Evolutionary conservation across 2,329 filamentous ascomycete genomes (phyloP), one percentile per base, ranked within the genome.

Genomic region (Dactylellina drechsleri): DNA sequence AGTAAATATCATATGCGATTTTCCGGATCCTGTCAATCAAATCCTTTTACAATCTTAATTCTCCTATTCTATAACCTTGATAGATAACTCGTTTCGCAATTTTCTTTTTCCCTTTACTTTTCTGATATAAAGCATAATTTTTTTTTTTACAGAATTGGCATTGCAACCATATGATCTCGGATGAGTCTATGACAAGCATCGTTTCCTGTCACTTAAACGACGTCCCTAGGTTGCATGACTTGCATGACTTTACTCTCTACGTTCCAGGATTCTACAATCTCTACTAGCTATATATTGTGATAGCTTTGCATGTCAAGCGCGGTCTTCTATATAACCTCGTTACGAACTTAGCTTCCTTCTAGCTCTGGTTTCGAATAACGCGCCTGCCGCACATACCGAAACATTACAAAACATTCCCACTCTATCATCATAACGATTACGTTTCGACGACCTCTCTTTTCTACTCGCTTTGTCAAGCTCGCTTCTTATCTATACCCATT

Each of bases 151-250:
- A 47, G 6, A 15, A 47, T 1, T 61, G 50, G 47, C 56, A 54
- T 47, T 47, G 43, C 31, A 49, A 31, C 3, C 18, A 12, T 18
- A 41, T 66, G 47, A 50, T 40, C 53, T 54, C 61, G 40, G 41
- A 68, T 68, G 58, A 75, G 71, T 59, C 64, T 58, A 68, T 67
- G 70, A 74, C 62, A 67, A 62, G 65, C 60, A 62, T 18, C 52
- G 58, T 58, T 64, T 61, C 59, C 71, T 67, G 71, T 68, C 64
- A 75, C 40, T 56, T 61, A 54, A 66, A 58, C 47, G 56, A 58
- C 31, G 36, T 45, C 26, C 52, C 50, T 13, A 5, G 31, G 40
- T 23, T 41, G 54, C 36, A 61, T 67, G 70, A 59, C 58, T 56
- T 68, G 64, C 71, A 75, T 74, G 62, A 59, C 16, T 66, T 36